A percentile compares a stretch with the other conserved stretches of the same genome.
Evolutionary conservation across 768 basidiomycete genomes (phyloP).

Genomic region (Leccinum imitatum): DNA sequence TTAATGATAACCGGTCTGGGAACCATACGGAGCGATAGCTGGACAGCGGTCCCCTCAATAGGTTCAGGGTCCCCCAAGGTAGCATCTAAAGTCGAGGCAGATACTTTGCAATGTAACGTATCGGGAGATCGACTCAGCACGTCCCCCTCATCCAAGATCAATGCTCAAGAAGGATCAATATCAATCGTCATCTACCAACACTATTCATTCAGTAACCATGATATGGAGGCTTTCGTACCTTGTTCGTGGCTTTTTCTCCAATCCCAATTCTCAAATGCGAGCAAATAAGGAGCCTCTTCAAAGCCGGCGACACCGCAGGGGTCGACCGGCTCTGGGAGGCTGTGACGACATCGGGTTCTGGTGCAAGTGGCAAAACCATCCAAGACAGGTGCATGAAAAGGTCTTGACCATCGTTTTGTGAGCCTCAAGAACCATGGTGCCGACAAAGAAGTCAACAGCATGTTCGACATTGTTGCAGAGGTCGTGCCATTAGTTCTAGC

Average conservation of each 20-base stretch:
- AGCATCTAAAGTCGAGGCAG: too few species aligned
- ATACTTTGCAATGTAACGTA: background rate
- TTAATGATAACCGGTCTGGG: too few species aligned
- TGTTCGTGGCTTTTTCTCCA: too few species aligned
- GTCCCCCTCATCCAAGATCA: too few species aligned
- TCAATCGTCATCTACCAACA: too few species aligned
- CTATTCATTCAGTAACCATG: too few species aligned
- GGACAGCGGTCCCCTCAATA: too few species aligned
- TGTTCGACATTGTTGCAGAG: slow-evolving; percentile 44
- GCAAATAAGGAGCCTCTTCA: slow-evolving; percentile 26
- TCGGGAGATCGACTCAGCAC: background rate
- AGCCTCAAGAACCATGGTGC: slow-evolving; percentile 33
- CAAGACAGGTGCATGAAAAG: background rate
- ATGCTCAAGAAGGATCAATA: too few species aligned
- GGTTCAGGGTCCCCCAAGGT: background rate
- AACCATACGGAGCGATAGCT: too few species aligned
- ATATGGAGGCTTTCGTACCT: too few species aligned
- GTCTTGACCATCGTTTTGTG: background rate
- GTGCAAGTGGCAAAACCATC: slow-evolving; percentile 37
- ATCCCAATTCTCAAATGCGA: too few species aligned
- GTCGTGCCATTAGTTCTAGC: slow-evolving; percentile 44
- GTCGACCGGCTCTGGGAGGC: slow-evolving; percentile 46
- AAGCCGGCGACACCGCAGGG: slow-evolving; percentile 36
- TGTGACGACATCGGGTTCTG: slow-evolving; percentile 50
- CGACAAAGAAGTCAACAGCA: slow-evolving; percentile 29